phyloP scores from a whole-genome alignment of 1,284 basidiomycete genomes.

The Microstroma glucosiphilum region DNA sequence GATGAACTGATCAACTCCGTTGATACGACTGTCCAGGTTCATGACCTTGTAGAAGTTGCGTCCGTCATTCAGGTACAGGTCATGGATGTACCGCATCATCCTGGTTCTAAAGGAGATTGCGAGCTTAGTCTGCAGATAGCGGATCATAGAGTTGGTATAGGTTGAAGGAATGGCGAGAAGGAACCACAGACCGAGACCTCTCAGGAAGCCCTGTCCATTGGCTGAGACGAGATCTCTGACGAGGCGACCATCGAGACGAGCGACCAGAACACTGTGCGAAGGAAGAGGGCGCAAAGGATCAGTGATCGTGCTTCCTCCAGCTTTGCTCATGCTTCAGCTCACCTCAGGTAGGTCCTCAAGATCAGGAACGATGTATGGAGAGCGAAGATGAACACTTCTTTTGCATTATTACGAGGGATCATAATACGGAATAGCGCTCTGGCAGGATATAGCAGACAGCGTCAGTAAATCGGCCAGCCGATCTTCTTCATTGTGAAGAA shows the following conservation, averaged over 20 bases:
- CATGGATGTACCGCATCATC: slow-evolving; percentile 83
- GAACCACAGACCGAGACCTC: slow-evolving; percentile 82
- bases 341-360: slow-evolving; percentile 60
- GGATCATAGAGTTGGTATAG: slow-evolving; percentile 93
- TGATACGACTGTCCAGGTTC: slow-evolving; percentile 42
- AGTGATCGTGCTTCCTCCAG: neutral
- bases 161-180: slow-evolving; percentile 82
- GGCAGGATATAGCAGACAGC: neutral
- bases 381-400: slow-evolving; percentile 70
- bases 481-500: neutral
- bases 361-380: slow-evolving; percentile 83
- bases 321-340: neutral
- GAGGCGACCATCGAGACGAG: slow-evolving; percentile 79
- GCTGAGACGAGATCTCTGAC: slow-evolving; percentile 83
- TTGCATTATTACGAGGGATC: slow-evolving; percentile 49
- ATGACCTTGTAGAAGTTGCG: slow-evolving; percentile 57
- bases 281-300: neutral
- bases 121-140: slow-evolving; percentile 83
- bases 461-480: neutral
- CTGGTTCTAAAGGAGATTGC: slow-evolving; percentile 77
- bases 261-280: slow-evolving; percentile 77
- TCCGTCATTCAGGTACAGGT: slow-evolving; percentile 64
- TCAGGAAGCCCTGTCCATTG: slow-evolving; percentile 74
- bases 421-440: slow-evolving; percentile 47
- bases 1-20: slow-evolving; percentile 60